Evolutionary conservation across 2,329 filamentous ascomycete species (phyloP).

Genomic region (Cordyceps cateniannulata): DNA sequence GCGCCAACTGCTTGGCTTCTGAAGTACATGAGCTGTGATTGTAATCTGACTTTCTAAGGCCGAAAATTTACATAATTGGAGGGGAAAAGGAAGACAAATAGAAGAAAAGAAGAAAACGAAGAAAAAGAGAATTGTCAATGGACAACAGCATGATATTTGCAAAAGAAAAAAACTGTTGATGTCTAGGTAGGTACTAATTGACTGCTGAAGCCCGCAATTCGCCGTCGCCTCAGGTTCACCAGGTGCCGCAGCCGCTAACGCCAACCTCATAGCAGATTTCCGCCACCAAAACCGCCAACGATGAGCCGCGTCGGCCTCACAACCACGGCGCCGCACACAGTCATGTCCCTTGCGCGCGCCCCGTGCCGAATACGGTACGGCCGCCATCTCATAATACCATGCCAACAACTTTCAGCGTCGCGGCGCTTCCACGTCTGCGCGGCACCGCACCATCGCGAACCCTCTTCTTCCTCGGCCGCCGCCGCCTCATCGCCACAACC

Average conservation of each 20-base stretch:
- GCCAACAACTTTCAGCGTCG: not conserved
- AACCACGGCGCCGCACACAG: not conserved
- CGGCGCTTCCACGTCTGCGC: conserved; percentile 1
- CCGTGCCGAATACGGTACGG: not conserved
- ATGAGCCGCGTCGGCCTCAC: not conserved
- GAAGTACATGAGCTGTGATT: too few relatives aligned
- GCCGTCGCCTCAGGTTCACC: not conserved
- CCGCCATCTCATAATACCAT: not conserved
- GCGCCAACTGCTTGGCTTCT: too few relatives aligned
- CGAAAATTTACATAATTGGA: too few relatives aligned
- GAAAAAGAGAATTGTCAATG: too few relatives aligned
- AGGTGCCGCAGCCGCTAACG: not conserved
- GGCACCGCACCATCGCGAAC: not conserved
- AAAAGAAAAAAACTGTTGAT: too few relatives aligned
- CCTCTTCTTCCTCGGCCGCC: not conserved
- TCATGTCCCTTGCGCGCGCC: not conserved
- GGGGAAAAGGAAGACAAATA: too few relatives aligned
- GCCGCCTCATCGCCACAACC: not conserved
- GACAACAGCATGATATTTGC: too few relatives aligned
- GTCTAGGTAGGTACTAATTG: too few relatives aligned
- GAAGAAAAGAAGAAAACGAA: too few relatives aligned
- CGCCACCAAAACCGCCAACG: not conserved
- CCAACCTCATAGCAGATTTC: not conserved
- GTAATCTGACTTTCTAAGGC: too few relatives aligned
- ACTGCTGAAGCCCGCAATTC: not conserved